A percentile compares a stretch with the other conserved stretches of the same genome.
These are phyloP conservation scores for Wickerhamiella azyma DNA, from an alignment of 805 yeast genomes.

Conservation along the genomic window DNA sequence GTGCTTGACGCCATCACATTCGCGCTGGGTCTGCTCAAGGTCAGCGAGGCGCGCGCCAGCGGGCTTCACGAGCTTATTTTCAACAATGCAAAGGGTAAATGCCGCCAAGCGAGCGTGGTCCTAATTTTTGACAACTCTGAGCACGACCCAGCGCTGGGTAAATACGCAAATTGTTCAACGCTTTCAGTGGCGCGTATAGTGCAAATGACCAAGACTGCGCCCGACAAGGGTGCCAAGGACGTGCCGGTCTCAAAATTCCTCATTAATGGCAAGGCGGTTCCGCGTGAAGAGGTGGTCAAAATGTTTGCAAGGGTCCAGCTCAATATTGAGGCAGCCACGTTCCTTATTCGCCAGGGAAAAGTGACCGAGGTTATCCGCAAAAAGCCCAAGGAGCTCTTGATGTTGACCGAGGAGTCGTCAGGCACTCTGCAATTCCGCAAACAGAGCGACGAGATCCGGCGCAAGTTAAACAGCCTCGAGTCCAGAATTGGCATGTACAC, in stretches of 20 bases:
- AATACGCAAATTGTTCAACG: conserved; percentile 40
- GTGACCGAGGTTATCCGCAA: conserved; percentile 93
- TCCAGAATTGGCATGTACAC: conserved; percentile 68
- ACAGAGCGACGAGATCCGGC: conserved; percentile 78
- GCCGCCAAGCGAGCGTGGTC: conserved; percentile 91
- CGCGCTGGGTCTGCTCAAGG: conserved; percentile 90
- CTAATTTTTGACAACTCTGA: conserved; percentile 87
- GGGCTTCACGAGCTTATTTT: conserved; percentile 87
- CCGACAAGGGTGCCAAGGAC: conserved; percentile 43
- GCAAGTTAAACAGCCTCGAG: conserved; percentile 85
- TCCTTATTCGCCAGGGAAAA: conserved; percentile 96
- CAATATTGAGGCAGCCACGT: conserved; percentile 93
- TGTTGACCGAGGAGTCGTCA: conserved; percentile 94
- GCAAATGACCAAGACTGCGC: neutral
- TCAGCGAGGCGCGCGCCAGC: conserved; percentile 90
- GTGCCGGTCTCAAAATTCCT: conserved; percentile 75
- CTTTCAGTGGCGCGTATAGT: conserved; percentile 88
- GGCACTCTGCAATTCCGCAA: conserved; percentile 95
- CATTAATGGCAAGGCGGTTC: conserved; percentile 92
- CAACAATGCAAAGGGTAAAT: conserved; percentile 96
- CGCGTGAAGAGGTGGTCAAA: conserved; percentile 80
- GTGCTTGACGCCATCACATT: conserved; percentile 94
- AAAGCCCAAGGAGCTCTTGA: conserved; percentile 82
- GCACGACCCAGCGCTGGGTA: conserved; percentile 69
- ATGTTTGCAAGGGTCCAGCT: conserved; percentile 89